Conservation (phyloP, 2,329 filamentous ascomycete genomes). For the Fusarium sp. region DNA sequence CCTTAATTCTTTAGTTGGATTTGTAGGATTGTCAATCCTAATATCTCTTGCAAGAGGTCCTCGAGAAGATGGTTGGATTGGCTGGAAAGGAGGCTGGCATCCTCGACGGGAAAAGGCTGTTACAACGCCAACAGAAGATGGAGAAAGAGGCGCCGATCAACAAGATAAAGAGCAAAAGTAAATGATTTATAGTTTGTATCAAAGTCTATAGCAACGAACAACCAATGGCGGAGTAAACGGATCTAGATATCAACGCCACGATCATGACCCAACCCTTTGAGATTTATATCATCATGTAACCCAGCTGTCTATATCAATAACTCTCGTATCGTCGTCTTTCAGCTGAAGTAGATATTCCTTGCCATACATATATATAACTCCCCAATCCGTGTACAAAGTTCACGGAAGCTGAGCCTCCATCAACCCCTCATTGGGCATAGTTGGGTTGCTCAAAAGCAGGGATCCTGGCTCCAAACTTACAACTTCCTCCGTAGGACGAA, state of each 20-base stretch:
- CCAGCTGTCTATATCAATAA: neutral
- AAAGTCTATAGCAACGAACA: neutral
- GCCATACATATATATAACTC: neutral
- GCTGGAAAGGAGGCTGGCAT: constrained; percentile 51
- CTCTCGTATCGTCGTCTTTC: neutral
- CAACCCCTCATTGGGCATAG: constrained; percentile 14
- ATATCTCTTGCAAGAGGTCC: constrained; percentile 50
- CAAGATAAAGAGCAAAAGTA: constrained; percentile 16
- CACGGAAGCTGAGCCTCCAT: constrained; percentile 24
- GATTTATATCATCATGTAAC: neutral
- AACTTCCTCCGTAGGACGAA: constrained; percentile 7
- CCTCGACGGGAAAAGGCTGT: constrained; percentile 29
- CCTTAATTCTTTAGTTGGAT: constrained; percentile 35
- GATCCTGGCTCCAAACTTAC: constrained; percentile 2
- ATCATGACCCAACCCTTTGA: neutral
- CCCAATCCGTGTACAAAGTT: neutral
- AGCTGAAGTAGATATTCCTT: neutral
- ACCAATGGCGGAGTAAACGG: neutral
- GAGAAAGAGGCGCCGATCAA: constrained; percentile 10
- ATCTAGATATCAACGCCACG: neutral
- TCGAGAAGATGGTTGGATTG: constrained; percentile 50
- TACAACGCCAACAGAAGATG: constrained; percentile 5
- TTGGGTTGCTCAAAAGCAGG: neutral
- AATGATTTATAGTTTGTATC: neutral
- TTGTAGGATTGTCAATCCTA: constrained; percentile 44